phyloP scores from a whole-genome alignment of 257 asterid species.

The Ilex asprella region DNA sequence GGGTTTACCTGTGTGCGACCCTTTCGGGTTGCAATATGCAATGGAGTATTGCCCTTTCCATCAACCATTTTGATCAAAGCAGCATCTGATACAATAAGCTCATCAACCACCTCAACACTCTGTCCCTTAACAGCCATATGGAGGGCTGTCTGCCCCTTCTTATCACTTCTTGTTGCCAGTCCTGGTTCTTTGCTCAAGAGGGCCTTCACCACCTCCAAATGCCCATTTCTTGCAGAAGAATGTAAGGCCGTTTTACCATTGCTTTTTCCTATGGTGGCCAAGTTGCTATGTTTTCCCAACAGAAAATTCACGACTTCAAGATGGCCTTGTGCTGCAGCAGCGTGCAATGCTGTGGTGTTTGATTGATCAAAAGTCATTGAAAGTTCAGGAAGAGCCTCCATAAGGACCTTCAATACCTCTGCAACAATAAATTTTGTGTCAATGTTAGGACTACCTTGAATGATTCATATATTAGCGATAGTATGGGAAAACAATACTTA shows the following conservation, averaged over 20 bases:
- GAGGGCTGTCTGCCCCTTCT: conserved; percentile 82
- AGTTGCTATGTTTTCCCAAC: conserved; percentile 47
- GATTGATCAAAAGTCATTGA: conserved; percentile 63
- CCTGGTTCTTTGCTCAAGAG: conserved; percentile 52
- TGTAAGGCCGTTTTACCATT: conserved; percentile 72
- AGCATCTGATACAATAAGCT: conserved; percentile 36
- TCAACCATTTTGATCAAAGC: conserved; percentile 39
- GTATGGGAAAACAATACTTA: neutral
- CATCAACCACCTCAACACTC: conserved; percentile 37
- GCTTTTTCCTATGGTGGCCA: conserved; percentile 62
- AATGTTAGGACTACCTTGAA: too few species aligned
- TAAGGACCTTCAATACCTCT: conserved; percentile 50
- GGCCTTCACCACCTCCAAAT: conserved; percentile 54
- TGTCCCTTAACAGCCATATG: conserved; percentile 81
- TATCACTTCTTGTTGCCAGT: conserved; percentile 50
- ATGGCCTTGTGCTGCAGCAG: conserved; percentile 76
- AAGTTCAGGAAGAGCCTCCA: conserved; percentile 61
- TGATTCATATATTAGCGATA: too few species aligned
- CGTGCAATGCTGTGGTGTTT: conserved; percentile 59
- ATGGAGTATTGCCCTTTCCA: conserved; percentile 54
- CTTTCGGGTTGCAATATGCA: conserved; percentile 72
- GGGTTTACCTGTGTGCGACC: conserved; percentile 47
- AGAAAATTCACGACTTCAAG: conserved; percentile 49
- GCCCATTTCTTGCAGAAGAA: conserved; percentile 70
- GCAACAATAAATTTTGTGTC: conserved; percentile 9